Conservation (phyloP, 208 protist species). For the Lotmaria passim region DNA sequence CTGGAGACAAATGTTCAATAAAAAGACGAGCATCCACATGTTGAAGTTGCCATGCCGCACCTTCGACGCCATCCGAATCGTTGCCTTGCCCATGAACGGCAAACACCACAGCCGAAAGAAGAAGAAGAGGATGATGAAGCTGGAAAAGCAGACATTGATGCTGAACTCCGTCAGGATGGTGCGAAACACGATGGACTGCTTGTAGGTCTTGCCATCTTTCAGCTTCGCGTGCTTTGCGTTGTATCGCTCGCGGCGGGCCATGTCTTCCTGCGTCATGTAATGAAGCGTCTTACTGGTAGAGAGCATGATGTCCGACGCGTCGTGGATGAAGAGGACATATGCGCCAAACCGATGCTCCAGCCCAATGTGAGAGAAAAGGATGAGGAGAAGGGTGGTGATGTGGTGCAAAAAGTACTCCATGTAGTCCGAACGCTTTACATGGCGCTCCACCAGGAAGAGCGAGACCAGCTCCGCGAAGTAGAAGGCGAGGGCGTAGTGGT, state of each 20-base stretch:
- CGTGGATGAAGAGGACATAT: constrained; percentile 80
- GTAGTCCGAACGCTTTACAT: constrained; percentile 69
- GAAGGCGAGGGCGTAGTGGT: constrained; percentile 73
- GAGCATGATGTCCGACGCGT: constrained; percentile 77
- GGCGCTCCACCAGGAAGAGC: constrained; percentile 51
- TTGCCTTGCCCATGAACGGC: constrained; percentile 43
- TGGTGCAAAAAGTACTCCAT: constrained; percentile 76
- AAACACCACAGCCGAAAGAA: constrained; percentile 72
- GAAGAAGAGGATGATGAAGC: constrained; percentile 61
- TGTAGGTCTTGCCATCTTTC: constrained; percentile 33
- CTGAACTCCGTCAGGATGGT: constrained; percentile 41
- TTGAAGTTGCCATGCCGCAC: constrained; percentile 60
- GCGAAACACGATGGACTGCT: constrained; percentile 28
- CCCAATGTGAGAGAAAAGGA: constrained; percentile 58
- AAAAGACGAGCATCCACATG: constrained; percentile 52
- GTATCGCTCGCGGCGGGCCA: constrained; percentile 27
- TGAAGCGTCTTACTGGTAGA: constrained; percentile 58
- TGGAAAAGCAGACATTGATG: constrained; percentile 50
- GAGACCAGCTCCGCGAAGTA: constrained; percentile 68
- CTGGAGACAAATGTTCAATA: constrained; percentile 71
- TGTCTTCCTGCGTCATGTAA: constrained; percentile 57
- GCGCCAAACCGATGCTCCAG: constrained; percentile 72
- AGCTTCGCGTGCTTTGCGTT: constrained; percentile 25
- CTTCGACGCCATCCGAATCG: constrained; percentile 35
- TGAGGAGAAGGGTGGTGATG: constrained; percentile 60